phyloP scores from a whole-genome alignment of 345 rosid species.

The Populus davidiana region DNA sequence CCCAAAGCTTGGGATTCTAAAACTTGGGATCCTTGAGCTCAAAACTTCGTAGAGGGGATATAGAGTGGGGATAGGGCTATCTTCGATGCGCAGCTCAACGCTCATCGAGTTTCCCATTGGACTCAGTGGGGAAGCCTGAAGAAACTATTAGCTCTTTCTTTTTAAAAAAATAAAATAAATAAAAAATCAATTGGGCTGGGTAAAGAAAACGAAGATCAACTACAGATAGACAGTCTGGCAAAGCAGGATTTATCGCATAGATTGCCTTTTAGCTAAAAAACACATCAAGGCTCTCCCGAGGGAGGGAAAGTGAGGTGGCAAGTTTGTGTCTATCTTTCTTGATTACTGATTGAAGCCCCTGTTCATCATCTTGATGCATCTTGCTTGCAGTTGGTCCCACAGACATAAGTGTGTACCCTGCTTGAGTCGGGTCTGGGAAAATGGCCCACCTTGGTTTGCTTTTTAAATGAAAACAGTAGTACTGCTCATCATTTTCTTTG shows the following conservation, averaged over 20 bases:
- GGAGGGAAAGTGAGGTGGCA: background rate
- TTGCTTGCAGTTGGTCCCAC: background rate
- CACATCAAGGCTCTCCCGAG: background rate
- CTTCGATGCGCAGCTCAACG: background rate
- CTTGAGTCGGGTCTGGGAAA: background rate
- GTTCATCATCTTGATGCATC: no score
- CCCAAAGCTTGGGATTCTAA: background rate
- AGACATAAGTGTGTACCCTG: background rate
- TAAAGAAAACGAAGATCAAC: background rate
- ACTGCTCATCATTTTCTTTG: constrained; percentile 27
- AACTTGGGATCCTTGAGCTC: background rate
- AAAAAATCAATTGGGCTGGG: background rate
- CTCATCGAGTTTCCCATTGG: background rate
- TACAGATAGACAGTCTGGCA: background rate
- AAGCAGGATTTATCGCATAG: background rate
- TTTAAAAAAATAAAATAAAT: background rate
- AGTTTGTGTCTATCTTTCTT: background rate
- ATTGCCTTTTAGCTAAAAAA: background rate
- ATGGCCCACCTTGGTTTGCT: constrained; percentile 22
- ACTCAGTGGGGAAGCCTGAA: background rate
- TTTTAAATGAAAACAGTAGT: constrained; percentile 24
- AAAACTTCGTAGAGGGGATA: no score
- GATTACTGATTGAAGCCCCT: background rate
- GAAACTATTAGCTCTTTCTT: background rate
- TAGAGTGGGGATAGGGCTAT: background rate